A percentile compares a stretch with the other conserved stretches of the same genome.
These are phyloP conservation scores for Nannizziopsis arthrosporioides DNA, from an alignment of 2,329 filamentous ascomycete species.

Conservation along the genomic window DNA sequence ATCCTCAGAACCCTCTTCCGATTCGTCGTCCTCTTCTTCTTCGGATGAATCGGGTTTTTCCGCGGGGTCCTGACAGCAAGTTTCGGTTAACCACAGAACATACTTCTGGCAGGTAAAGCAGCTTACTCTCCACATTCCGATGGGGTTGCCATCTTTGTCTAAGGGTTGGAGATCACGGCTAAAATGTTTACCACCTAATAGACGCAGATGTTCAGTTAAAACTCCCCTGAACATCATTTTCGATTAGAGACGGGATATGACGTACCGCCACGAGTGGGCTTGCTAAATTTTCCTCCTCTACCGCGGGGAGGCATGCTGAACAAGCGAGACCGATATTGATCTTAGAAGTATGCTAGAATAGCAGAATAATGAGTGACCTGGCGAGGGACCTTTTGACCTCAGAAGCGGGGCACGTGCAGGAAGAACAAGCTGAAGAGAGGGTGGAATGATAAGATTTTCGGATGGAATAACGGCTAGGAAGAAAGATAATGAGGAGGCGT, in stretches of 20 bases:
- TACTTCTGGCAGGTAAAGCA: not conserved
- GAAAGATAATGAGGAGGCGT: not conserved
- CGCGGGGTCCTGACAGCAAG: constrained; percentile 25
- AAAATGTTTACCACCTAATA: constrained; percentile 81
- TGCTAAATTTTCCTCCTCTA: constrained; percentile 87
- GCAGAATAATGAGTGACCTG: not conserved
- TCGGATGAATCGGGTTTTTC: constrained; percentile 36
- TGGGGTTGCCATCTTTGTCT: constrained; percentile 77
- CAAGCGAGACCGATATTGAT: constrained; percentile 3
- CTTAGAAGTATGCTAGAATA: constrained; percentile 1
- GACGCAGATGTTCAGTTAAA: not conserved
- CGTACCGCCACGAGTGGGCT: constrained; percentile 81
- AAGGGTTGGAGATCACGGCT: constrained; percentile 80
- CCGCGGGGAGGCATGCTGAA: constrained; percentile 45
- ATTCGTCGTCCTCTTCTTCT: constrained; percentile 43
- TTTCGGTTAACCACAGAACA: not conserved
- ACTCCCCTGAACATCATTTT: no score
- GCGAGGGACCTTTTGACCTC: constrained; percentile 2
- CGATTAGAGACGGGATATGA: constrained; percentile 7
- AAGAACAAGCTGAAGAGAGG: not conserved
- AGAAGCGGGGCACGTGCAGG: constrained; percentile 8
- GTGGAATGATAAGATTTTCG: not conserved
- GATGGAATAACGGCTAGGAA: not conserved
- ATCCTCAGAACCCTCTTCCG: constrained; percentile 37
- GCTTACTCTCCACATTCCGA: constrained; percentile 69